phyloP scores from a whole-genome alignment of 208 protist genomes.

The Crithidia acanthocephali region DNA sequence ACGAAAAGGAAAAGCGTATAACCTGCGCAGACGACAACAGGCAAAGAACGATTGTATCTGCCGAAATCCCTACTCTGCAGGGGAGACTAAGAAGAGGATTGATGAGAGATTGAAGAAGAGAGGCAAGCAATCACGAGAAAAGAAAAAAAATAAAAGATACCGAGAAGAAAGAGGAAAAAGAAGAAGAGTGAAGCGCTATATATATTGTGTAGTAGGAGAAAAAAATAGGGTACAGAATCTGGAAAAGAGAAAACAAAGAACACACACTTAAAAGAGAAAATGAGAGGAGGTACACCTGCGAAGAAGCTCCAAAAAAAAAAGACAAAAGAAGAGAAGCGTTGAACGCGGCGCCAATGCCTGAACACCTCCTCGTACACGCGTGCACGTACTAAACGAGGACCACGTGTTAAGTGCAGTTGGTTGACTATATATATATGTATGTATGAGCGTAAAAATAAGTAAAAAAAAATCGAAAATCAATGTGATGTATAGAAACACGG shows the following conservation, averaged over 20 bases:
- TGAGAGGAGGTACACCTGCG: background rate
- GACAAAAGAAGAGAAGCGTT: background rate
- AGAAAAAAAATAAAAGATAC: background rate
- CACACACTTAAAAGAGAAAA: background rate
- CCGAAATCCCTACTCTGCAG: background rate
- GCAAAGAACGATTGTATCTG: constrained; percentile 3
- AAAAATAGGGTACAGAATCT: constrained; percentile 1
- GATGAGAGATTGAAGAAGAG: background rate
- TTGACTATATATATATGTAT: background rate
- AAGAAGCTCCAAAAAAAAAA: background rate
- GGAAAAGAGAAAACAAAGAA: background rate
- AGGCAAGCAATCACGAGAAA: constrained; percentile 12
- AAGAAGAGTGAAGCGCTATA: background rate
- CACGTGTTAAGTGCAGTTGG: background rate
- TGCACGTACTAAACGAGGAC: background rate
- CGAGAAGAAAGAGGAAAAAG: background rate
- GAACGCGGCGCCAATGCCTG: background rate
- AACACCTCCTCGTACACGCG: background rate
- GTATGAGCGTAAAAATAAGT: background rate
- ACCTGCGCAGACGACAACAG: constrained; percentile 5
- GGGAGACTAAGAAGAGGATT: background rate
- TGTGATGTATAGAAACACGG: constrained; percentile 1
- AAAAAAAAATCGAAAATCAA: background rate
- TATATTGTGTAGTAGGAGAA: constrained; percentile 3
- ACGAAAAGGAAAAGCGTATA: constrained; percentile 16